Base-by-base conservation (phyloP, 2,329 filamentous ascomycete species). In the Stagonosporopsis chrysanthemi region DNA sequence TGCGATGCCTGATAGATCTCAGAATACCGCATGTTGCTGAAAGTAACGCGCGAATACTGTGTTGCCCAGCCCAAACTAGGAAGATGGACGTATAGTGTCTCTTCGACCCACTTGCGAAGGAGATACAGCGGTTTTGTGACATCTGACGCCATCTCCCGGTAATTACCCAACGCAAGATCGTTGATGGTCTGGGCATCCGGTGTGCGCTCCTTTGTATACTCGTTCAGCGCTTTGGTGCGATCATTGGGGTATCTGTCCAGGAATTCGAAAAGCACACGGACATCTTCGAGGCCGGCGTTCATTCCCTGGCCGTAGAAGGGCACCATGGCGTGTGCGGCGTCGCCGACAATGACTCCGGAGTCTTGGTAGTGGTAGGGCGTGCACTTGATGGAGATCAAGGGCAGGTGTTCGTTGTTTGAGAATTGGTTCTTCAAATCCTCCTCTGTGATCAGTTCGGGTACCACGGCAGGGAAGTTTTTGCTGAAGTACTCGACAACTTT, bases 271-370 rank as follows among this genome's bases (percentile, higher is more conserved):
- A 99, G 84, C 5, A 96, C 88, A 7, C 90, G 88, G 12, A 99
- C 92, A 69, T 97, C 94, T 79, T 99, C 95, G 39, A 99, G 86
- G 0, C 95, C 95, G 0, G 95, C 90, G 71, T 99, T 99, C 88
- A 99, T 96, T 35, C 95, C 95, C 76, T 99, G 95, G 0, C 95
- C 95, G 75, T 98, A 99, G 77, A 99, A 99, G 0, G 95, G 95
- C 0, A 99, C 92, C 88, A 99, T 97, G 55, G 96, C 95, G 75
- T 99, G 95, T 0, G 95, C 93, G 7, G 95, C 92, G 73, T 99
- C 95, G 56, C 95, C 95, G 33, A 99, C 75, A 45, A 99, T 91
- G 58, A 96, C 92, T 29, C 85, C 92, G 0, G 88, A 90, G 23
- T 87, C 86, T 46, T 79, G 82, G 79, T 86, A 92, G 79, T 97